Base-by-base conservation (phyloP, 1,284 basidiomycete species). In the Sanghuangporus baumii region DNA sequence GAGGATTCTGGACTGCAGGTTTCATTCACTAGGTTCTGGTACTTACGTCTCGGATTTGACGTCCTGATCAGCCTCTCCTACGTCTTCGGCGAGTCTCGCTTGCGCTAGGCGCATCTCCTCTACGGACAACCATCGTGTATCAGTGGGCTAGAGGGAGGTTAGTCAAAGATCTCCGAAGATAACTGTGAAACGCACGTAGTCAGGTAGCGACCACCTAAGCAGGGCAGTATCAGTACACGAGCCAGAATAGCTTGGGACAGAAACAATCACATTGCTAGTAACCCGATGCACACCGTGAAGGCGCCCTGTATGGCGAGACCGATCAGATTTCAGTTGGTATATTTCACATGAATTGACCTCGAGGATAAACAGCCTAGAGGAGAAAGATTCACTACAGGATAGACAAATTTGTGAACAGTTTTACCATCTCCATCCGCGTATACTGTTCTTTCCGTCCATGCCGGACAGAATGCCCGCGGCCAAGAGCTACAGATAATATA, bases 11-110 rank as follows among this genome's bases (percentile, higher is more conserved):
- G 26, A 11, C 7, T 12, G 31, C 8, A 20, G 26, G 48, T 36
- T 0, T 16, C 9, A 41, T 43, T 26, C 16, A 36, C 16, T 48
- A 36, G 5, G 75, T 6, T 16, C 16, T 23, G 14, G 9, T 6
- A 63, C 68, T 63, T 50, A 68, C 67, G 68, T 70, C 59, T 73
- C 71, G 55, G 72, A 67, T 26, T 67, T 67, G 58, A 70, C 68
- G 57, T 74, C 74, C 31, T 70, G 65, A 66, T 75, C 75, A 12
- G 73, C 71, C 59, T 75, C 75, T 1, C 76, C 78, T 4, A 72
- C 74, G 57, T 81, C 80, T 64, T 81, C 79, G 1, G 75, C 69
- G 58, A 81, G 72, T n/a, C 80, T 75, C 0, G 74, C 73, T 62
- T 78, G 76, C 9, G 80, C 79, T 2, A 81, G 71, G 31, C 73